phyloP scores from a whole-genome alignment of 257 asterid genomes.

The Hygrophila difformis region DNA sequence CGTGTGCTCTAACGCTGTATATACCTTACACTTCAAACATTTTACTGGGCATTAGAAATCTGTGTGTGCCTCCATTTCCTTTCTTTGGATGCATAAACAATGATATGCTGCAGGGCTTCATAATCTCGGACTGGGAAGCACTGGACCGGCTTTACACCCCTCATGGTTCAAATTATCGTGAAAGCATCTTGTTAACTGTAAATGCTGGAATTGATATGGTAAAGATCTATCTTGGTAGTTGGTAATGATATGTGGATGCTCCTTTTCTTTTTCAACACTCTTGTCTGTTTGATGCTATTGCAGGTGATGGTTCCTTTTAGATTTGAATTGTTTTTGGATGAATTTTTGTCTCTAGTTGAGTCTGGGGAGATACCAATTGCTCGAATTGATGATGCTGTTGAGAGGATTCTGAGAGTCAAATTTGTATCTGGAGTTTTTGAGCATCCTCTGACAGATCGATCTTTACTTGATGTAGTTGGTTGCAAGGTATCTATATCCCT shows the following conservation, averaged over 20 bases:
- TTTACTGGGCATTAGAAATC: background rate
- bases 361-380: conserved; percentile 77
- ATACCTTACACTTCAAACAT: background rate
- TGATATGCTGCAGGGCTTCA: too few species aligned
- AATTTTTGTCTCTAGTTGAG: conserved; percentile 59
- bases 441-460: conserved; percentile 69
- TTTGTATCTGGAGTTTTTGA: conserved; percentile 79
- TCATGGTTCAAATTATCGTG: too few species aligned
- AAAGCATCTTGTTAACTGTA: too few species aligned
- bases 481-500: conserved; percentile 56
- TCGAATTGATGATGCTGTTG: conserved; percentile 91
- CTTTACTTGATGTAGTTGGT: conserved; percentile 74
- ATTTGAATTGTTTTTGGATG: conserved; percentile 72
- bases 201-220: too few species aligned
- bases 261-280: conserved; percentile 6
- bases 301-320: conserved; percentile 98
- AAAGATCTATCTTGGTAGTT: background rate
- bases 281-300: conserved; percentile 15
- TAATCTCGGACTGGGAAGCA: too few species aligned
- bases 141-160: too few species aligned
- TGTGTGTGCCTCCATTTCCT: background rate
- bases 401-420: conserved; percentile 85
- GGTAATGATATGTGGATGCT: conserved; percentile 12
- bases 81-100: conserved; percentile 1
- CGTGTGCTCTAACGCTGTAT: background rate